Evolutionary conservation across 306 rosid genomes (phyloP).

Genomic region (Lathyrus oleraceus): DNA sequence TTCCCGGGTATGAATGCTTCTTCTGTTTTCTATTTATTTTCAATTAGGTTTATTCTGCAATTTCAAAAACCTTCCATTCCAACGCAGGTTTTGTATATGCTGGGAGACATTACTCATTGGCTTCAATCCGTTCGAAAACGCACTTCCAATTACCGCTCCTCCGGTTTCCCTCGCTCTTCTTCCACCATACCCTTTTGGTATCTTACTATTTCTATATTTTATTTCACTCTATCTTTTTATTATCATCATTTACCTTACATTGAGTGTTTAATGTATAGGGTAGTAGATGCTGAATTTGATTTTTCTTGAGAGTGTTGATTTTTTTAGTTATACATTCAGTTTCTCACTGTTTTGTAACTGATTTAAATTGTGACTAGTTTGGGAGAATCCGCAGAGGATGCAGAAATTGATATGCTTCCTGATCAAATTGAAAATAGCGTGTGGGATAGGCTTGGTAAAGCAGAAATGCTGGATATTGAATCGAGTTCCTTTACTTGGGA

Average conservation of each 20-base stretch:
- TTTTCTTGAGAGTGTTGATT: background rate
- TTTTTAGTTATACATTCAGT: background rate
- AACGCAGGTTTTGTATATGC: slow-evolving; percentile 78
- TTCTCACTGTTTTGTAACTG: slow-evolving; percentile 8
- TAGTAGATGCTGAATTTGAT: background rate
- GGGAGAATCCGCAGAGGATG: slow-evolving; percentile 47
- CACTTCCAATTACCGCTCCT: slow-evolving; percentile 55
- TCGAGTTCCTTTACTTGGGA: slow-evolving; percentile 79
- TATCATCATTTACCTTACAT: background rate
- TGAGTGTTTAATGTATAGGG: background rate
- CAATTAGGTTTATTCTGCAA: background rate
- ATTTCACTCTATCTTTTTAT: background rate
- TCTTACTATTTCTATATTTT: slow-evolving; percentile 17
- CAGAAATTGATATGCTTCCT: slow-evolving; percentile 33
- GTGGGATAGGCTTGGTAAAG: slow-evolving; percentile 94
- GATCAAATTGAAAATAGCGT: slow-evolving; percentile 66
- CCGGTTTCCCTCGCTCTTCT: slow-evolving; percentile 72
- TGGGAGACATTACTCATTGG: slow-evolving; percentile 93
- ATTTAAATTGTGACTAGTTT: slow-evolving; percentile 48
- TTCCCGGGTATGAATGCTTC: slow-evolving; percentile 67
- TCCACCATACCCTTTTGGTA: slow-evolving; percentile 55
- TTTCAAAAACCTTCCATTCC: background rate
- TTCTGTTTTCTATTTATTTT: background rate
- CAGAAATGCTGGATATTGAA: slow-evolving; percentile 75
- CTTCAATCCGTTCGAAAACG: slow-evolving; percentile 88